A percentile compares a stretch with the other conserved stretches of the same genome.
Conservation (phyloP, 2,329 filamentous ascomycete genomes). For the Penicillium sp. region DNA sequence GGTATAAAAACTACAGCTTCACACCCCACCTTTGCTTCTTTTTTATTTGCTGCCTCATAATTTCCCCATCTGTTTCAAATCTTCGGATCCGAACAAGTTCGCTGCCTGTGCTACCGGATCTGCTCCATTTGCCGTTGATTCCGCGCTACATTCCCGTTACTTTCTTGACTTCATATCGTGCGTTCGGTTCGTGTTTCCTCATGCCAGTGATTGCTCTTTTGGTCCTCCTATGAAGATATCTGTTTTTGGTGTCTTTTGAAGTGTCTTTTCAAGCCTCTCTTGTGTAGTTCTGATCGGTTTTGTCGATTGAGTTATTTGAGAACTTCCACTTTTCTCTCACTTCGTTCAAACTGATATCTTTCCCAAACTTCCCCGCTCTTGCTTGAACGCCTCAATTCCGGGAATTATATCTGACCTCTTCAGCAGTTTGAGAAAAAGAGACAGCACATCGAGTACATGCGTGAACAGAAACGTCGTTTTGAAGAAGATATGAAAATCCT, state of each 20-base stretch:
- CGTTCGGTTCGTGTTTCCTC: background rate
- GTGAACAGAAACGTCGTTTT: slow-evolving; percentile 84
- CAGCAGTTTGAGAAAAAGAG: slow-evolving; percentile 90
- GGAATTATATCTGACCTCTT: slow-evolving; percentile 28
- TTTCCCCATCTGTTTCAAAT: background rate
- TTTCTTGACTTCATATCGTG: background rate
- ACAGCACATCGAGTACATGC: slow-evolving; percentile 84
- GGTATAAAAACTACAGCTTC: background rate
- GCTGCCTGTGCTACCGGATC: background rate
- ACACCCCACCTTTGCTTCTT: background rate
- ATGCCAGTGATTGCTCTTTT: background rate
- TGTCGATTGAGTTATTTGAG: background rate
- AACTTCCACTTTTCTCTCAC: background rate
- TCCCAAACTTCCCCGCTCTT: background rate
- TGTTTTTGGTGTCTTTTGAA: background rate
- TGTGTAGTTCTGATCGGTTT: background rate
- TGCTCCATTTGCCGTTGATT: background rate
- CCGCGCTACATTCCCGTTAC: background rate
- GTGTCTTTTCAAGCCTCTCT: background rate
- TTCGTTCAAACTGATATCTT: background rate
- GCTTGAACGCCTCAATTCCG: background rate
- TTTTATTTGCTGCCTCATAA: background rate
- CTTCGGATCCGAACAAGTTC: background rate
- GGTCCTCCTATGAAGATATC: background rate
- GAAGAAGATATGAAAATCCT: slow-evolving; percentile 90